A percentile compares a stretch with the other conserved stretches of the same genome.
phyloP scores from a whole-genome alignment of 2,329 filamentous ascomycete species.

The Nigrospora osmanthi region DNA sequence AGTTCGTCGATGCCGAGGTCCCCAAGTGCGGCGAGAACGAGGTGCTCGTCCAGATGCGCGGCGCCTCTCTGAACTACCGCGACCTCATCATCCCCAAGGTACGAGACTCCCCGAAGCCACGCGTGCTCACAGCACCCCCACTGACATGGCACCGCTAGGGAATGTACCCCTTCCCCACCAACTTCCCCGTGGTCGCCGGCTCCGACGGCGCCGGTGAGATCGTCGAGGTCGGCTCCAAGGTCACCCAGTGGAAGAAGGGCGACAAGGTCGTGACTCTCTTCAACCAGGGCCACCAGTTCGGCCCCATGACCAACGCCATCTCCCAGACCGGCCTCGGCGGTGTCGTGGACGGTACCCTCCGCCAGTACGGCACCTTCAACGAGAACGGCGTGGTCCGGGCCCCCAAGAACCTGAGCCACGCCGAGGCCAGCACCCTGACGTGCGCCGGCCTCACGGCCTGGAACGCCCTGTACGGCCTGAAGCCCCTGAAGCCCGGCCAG shows the following conservation, averaged over 20 bases:
- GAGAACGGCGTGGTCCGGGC: constrained; percentile 59
- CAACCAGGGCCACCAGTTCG: constrained; percentile 44
- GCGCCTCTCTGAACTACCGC: constrained; percentile 46
- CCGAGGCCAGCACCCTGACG: constrained; percentile 48
- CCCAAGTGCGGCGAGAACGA: constrained; percentile 61
- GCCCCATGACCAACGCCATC: constrained; percentile 25
- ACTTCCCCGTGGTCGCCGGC: constrained; percentile 36
- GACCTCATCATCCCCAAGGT: constrained; percentile 40
- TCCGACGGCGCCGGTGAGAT: constrained; percentile 49
- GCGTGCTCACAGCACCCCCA: too few species aligned
- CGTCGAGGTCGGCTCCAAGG: constrained; percentile 39
- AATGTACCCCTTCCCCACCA: constrained; percentile 34
- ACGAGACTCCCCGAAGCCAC: background rate
- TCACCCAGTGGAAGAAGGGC: constrained; percentile 40
- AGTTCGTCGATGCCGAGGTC: constrained; percentile 43
- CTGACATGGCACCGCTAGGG: constrained; percentile 20
- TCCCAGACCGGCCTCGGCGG: constrained; percentile 57
- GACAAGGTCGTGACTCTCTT: constrained; percentile 55
- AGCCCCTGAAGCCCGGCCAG: constrained; percentile 43
- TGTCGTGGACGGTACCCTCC: constrained; percentile 57
- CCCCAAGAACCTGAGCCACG: constrained; percentile 44
- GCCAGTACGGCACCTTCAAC: constrained; percentile 59
- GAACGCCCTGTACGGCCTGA: constrained; percentile 56
- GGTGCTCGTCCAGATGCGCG: constrained; percentile 59
- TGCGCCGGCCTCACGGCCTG: constrained; percentile 58